Conservation (phyloP, 2,329 filamentous ascomycete genomes). For the Hansfordia pulvinata region DNA sequence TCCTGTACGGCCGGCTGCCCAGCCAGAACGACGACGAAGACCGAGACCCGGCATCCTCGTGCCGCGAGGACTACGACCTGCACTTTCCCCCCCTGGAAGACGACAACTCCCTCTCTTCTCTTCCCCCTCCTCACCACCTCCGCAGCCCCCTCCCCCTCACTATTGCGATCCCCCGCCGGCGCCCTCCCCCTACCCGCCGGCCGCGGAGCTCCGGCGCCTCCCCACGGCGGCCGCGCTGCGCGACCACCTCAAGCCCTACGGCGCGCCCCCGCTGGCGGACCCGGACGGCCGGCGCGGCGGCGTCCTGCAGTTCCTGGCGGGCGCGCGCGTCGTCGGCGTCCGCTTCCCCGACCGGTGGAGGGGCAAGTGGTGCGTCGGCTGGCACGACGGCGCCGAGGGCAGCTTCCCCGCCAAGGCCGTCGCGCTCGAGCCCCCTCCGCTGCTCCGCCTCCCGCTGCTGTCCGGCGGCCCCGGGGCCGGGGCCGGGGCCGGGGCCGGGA, state of each 20-base stretch:
- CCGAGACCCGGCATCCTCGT: too few species aligned
- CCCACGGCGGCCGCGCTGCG: conserved; percentile 20
- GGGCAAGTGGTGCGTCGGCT: conserved; percentile 20
- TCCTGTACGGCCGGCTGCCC: conserved; percentile 19
- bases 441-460: conserved; percentile 8
- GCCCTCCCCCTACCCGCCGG: conserved; percentile 13
- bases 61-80: conserved; percentile 23
- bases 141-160: too few species aligned
- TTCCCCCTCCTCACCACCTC: too few species aligned
- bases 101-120: conserved; percentile 6
- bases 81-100: conserved; percentile 19
- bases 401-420: conserved; percentile 15
- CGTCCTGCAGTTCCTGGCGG: conserved; percentile 23
- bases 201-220: conserved; percentile 8
- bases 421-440: conserved; percentile 12
- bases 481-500: too few species aligned
- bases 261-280: conserved; percentile 17
- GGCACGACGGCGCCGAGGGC: conserved; percentile 17
- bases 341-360: conserved; percentile 20
- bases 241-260: conserved; percentile 20
- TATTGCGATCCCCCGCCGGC: conserved; percentile 16
- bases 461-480: too few species aligned
- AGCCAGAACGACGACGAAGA: conserved; percentile 5
- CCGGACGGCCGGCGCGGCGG: conserved; percentile 18
- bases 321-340: conserved; percentile 17